These are phyloP conservation scores for Pelargonium cotyledonis DNA, from an alignment of 441 rosid species.

Conservation along the genomic window DNA sequence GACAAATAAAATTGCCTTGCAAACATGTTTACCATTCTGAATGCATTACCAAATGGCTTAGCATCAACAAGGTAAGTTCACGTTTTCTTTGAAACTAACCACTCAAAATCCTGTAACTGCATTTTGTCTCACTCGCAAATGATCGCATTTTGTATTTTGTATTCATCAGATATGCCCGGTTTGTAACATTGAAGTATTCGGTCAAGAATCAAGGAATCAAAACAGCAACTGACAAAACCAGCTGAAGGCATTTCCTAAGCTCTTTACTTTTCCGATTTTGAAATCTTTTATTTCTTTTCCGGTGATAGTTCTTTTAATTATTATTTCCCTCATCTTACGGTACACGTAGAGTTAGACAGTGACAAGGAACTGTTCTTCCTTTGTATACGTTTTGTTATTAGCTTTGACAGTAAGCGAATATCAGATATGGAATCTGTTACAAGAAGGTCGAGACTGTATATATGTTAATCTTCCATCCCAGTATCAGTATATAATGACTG, in stretches of 20 bases:
- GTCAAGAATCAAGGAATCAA: constrained; percentile 34
- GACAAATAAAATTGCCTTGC: constrained; percentile 55
- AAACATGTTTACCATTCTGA: constrained; percentile 54
- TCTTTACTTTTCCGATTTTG: constrained; percentile 12
- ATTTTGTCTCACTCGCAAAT: constrained; percentile 7
- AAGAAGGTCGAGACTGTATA: not conserved
- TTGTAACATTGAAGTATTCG: constrained; percentile 50
- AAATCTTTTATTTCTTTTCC: not conserved
- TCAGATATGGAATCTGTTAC: not conserved
- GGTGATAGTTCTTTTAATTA: not conserved
- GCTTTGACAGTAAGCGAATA: not conserved
- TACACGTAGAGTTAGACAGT: constrained; percentile 27
- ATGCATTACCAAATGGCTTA: constrained; percentile 61
- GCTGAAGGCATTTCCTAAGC: constrained; percentile 13
- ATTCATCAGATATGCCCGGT: constrained; percentile 45
- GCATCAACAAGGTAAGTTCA: constrained; percentile 52
- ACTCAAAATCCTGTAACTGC: not conserved
- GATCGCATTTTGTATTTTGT: too few relatives aligned
- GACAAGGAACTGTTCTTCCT: constrained; percentile 10
- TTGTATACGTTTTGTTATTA: constrained; percentile 1
- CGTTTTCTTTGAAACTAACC: not conserved
- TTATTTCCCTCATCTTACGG: constrained; percentile 11
- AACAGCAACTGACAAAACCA: constrained; percentile 15
- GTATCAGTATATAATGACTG: too few relatives aligned
- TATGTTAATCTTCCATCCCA: not conserved